These are phyloP conservation scores for Trifolium fragiferum DNA, from an alignment of 306 rosid species.

Conservation along the genomic window DNA sequence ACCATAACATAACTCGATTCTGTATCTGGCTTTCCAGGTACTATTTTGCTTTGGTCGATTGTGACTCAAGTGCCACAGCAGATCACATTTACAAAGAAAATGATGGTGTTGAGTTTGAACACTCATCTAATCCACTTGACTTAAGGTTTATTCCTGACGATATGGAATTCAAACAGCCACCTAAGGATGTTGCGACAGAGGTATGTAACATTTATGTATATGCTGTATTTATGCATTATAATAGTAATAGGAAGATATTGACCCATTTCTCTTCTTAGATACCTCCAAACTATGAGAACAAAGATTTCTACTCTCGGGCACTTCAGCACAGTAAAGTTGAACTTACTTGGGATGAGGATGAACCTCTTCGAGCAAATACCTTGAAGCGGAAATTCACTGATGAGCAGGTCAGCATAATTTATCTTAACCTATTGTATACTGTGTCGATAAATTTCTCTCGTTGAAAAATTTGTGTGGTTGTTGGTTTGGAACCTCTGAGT, in stretches of 20 bases:
- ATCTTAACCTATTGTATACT: conserved; percentile 2
- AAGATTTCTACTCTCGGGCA: conserved; percentile 78
- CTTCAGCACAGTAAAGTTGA: conserved; percentile 79
- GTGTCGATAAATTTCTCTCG: not conserved
- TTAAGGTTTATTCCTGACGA: conserved; percentile 91
- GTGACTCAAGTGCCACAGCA: conserved; percentile 79
- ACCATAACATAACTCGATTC: conserved; percentile 7
- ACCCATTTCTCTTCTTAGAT: conserved; percentile 55
- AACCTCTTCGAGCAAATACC: conserved; percentile 71
- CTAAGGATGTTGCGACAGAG: conserved; percentile 79
- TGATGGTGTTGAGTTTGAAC: conserved; percentile 77
- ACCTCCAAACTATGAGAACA: conserved; percentile 70
- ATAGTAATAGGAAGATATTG: conserved; percentile 17
- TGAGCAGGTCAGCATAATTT: conserved; percentile 67
- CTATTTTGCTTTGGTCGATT: conserved; percentile 85
- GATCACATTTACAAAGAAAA: conserved; percentile 77
- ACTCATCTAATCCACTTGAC: conserved; percentile 83
- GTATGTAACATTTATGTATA: conserved; percentile 46
- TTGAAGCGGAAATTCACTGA: conserved; percentile 72
- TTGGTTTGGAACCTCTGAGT: not conserved
- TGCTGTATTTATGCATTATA: not conserved
- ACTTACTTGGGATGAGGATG: conserved; percentile 95
- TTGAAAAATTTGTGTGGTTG: not conserved
- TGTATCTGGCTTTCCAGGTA: conserved; percentile 58
- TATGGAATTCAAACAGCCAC: conserved; percentile 74